phyloP scores from a whole-genome alignment of 768 basidiomycete genomes.

The Favolaschia claudopus region DNA sequence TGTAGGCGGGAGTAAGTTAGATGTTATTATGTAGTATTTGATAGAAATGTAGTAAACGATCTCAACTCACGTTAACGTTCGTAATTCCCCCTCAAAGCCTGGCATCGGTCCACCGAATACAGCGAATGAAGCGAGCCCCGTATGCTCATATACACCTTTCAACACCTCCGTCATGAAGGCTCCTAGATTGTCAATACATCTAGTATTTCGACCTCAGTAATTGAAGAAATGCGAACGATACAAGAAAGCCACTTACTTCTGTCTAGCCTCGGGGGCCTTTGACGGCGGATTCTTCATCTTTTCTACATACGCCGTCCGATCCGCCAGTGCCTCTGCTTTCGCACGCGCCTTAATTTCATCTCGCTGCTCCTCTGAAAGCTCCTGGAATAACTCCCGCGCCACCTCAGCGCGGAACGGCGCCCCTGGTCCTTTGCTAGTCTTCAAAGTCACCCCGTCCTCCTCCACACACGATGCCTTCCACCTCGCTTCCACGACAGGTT shows the following conservation, averaged over 20 bases:
- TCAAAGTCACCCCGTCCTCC: background rate
- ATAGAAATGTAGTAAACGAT: too few species aligned
- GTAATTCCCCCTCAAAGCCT: background rate
- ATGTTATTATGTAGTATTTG: background rate
- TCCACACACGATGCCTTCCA: background rate
- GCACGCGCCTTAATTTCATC: background rate
- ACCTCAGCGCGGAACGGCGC: background rate
- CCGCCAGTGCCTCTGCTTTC: background rate
- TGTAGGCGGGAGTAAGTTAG: background rate
- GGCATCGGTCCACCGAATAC: background rate
- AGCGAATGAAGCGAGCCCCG: background rate
- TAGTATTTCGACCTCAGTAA: background rate
- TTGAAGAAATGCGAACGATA: background rate
- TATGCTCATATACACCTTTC: background rate
- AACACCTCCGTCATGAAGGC: background rate
- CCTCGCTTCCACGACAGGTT: background rate
- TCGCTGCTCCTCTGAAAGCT: background rate
- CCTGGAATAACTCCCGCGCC: background rate
- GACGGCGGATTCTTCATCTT: background rate
- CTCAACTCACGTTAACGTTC: background rate
- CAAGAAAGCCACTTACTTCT: background rate
- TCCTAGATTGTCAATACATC: background rate
- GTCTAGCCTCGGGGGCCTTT: background rate
- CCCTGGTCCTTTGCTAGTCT: background rate
- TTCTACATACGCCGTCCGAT: background rate